Percentiles rank a stretch among this genome's conserved stretches.
Evolutionary conservation across 2,329 filamentous ascomycete species (phyloP).

Genomic region (Sclerotinia subarctica): DNA sequence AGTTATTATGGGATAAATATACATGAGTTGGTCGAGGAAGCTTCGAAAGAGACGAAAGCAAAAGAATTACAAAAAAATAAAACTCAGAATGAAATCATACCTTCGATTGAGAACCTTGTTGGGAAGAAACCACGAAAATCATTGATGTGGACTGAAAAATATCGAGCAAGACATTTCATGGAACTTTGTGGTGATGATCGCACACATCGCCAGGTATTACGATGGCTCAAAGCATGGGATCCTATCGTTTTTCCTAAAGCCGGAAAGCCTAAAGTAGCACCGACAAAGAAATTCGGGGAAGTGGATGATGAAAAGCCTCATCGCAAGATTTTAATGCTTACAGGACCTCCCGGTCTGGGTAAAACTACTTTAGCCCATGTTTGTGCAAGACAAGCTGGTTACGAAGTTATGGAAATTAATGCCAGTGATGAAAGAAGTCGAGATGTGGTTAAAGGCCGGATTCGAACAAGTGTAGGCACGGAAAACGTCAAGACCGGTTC

Average conservation of each 20-base stretch:
- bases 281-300: constrained; percentile 43
- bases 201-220: constrained; percentile 83
- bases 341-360: constrained; percentile 87
- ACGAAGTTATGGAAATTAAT: constrained; percentile 96
- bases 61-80: constrained; percentile 44
- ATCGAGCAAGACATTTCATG: constrained; percentile 85
- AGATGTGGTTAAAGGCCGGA: constrained; percentile 85
- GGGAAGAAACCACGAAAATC: constrained; percentile 41
- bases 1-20: constrained; percentile 94
- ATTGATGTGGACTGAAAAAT: constrained; percentile 94
- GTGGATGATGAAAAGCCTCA: constrained; percentile 71
- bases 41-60: constrained; percentile 48
- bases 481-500: constrained; percentile 81
- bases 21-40: constrained; percentile 73
- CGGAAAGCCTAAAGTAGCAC: constrained; percentile 54
- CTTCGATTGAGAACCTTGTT: constrained; percentile 42
- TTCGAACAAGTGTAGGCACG: constrained; percentile 87
- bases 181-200: constrained; percentile 93
- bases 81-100: constrained; percentile 39
- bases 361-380: constrained; percentile 97
- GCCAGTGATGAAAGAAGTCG: constrained; percentile 91
- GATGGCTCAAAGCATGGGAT: constrained; percentile 96
- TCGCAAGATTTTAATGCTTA: constrained; percentile 83
- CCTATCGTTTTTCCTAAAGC: constrained; percentile 78
- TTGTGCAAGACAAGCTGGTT: constrained; percentile 90